Evolutionary conservation across 1,284 basidiomycete species (phyloP), one percentile per base, ranked within the genome.

Genomic region (Leccinum laetum): DNA sequence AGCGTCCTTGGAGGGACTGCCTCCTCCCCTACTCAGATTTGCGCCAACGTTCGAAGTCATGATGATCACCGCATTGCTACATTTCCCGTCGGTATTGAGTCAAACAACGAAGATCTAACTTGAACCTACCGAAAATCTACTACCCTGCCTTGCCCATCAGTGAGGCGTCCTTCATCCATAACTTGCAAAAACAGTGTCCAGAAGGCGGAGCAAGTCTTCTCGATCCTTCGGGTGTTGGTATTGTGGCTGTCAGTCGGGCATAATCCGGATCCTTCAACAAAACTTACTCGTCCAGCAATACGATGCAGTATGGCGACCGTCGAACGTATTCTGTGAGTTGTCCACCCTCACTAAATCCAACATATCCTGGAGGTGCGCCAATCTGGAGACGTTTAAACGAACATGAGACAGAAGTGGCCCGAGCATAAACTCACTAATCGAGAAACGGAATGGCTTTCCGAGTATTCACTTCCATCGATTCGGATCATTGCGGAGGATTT

Each of bases 291-390:
- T 67, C 65, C 32, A 67, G 32, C 18, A 66, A 35, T 32, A 66
- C 59, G 11, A 66, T 66, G 39, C 65, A 67, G 29, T 67, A 67
- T 13, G 64, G 65, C 26, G 63, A 61, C 5, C 65, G 65, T 26
- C 65, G 65, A 41, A 65, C 64, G 55, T 67, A 67, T 59, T 67
- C 65, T 58, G 65, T 67, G 44, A 67, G 65, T 35, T 67, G 65
- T 26, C 65, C 64, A 24, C 65, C 65, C 26, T 67, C 53, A 61
- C 61, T 60, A 53, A 58, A 65, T 26, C 64, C 65, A 29, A 67
- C 64, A 44, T 65, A 67, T 29, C 65, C 64, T 35, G 65, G 65
- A 65, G 65, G 65, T 35, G 65, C 64, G 4, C 64, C 65, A 53
- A 67, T 65, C 66, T 62, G 46, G 16, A 32, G 44, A 46, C 44